These are phyloP conservation scores for Fonsecaea pedrosoi DNA, from an alignment of 2,329 filamentous ascomycete species.

Conservation along the genomic window DNA sequence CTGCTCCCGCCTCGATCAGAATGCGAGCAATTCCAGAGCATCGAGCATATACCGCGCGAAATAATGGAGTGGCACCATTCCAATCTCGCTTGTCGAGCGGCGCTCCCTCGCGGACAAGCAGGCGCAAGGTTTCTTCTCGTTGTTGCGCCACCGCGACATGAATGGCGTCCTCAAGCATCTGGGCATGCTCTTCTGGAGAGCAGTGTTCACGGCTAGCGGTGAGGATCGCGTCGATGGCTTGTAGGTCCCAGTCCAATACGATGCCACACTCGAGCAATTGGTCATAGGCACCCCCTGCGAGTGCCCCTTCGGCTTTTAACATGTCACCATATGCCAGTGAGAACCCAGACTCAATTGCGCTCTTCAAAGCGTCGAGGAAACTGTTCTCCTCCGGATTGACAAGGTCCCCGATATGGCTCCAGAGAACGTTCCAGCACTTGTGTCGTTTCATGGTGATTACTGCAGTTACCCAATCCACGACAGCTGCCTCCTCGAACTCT, in stretches of 20 bases:
- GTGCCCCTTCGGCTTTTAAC: not conserved
- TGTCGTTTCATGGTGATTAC: not conserved
- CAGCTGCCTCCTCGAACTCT: not conserved
- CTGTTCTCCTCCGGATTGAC: not conserved
- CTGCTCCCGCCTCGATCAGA: not conserved
- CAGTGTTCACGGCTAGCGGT: not conserved
- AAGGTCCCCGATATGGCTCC: not conserved
- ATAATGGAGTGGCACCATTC: not conserved
- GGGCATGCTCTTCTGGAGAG: not conserved
- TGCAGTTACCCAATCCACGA: not conserved
- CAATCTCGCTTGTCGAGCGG: not conserved
- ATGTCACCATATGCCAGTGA: not conserved
- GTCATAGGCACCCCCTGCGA: not conserved
- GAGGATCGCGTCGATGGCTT: not conserved
- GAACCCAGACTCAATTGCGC: not conserved
- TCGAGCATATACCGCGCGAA: not conserved
- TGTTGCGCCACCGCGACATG: not conserved
- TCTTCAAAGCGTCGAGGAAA: not conserved
- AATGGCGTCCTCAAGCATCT: not conserved
- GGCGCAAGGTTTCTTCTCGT: not conserved
- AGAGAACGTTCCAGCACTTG: not conserved
- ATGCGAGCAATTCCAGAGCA: not conserved
- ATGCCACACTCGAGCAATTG: not conserved
- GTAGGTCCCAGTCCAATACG: not conserved
- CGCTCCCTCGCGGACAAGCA: not conserved